A percentile compares a stretch with the other conserved stretches of the same genome.
Evolutionary conservation across 176 grass and related monocot species (phyloP).

Genomic region (Otatea glauca): DNA sequence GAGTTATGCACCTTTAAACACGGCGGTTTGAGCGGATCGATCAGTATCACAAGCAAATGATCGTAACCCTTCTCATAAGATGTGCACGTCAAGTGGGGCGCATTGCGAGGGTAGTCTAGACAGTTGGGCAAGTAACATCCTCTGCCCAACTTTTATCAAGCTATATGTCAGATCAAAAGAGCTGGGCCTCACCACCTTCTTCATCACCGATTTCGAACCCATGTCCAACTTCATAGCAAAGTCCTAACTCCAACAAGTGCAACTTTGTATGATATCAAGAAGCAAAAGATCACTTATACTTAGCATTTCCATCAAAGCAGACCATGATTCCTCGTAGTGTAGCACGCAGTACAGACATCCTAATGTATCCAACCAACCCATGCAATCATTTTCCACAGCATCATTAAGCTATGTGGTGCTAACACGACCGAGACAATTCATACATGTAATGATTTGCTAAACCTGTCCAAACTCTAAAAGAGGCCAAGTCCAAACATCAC

Average conservation of each 20-base stretch:
- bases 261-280: slow-evolving; percentile 28
- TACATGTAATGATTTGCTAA: slow-evolving; percentile 1
- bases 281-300: slow-evolving; percentile 20
- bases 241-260: neutral
- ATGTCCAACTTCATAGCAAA: slow-evolving; percentile 29
- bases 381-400: slow-evolving; percentile 19
- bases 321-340: neutral
- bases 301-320: slow-evolving; percentile 24
- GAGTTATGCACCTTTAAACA: slow-evolving; percentile 82
- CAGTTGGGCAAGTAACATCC: slow-evolving; percentile 90
- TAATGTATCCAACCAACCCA: slow-evolving; percentile 23
- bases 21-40: slow-evolving; percentile 86
- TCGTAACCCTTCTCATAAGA: slow-evolving; percentile 88
- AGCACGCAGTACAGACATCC: neutral
- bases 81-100: slow-evolving; percentile 68
- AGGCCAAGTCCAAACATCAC: neutral
- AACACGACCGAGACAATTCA: neutral
- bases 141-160: slow-evolving; percentile 65
- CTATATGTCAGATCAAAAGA: slow-evolving; percentile 66
- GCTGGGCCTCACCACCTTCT: slow-evolving; percentile 54
- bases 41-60: slow-evolving; percentile 93
- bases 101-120: slow-evolving; percentile 87
- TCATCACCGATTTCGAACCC: slow-evolving; percentile 54
- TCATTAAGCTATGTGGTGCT: neutral
- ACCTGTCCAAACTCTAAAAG: neutral